Percentiles rank a stretch among this genome's conserved stretches.
Evolutionary conservation across 2,329 filamentous ascomycete genomes (phyloP).

Genomic region (Dothistroma pini): DNA sequence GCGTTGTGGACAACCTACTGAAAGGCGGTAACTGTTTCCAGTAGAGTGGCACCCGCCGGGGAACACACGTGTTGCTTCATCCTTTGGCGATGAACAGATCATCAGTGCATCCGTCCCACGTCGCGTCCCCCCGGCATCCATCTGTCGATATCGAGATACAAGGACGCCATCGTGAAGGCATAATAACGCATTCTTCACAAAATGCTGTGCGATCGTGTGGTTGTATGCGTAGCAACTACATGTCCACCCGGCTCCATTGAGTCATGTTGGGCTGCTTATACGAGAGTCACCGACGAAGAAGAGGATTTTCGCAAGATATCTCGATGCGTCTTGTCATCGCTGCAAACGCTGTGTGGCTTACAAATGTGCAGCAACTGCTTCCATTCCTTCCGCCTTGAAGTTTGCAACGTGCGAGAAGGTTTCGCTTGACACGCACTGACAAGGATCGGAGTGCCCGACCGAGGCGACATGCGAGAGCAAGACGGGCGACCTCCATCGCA

Average conservation of each 20-base stretch:
- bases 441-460: neutral
- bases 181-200: neutral
- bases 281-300: neutral
- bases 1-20: neutral
- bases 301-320: neutral
- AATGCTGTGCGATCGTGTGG: neutral
- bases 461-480: neutral
- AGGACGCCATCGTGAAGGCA: too few species aligned
- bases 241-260: neutral
- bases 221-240: neutral
- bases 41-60: neutral
- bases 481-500: neutral
- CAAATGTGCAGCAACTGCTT: neutral
- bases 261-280: neutral
- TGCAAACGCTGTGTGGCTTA: neutral
- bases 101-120: neutral
- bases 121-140: neutral
- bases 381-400: neutral
- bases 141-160: neutral
- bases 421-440: neutral
- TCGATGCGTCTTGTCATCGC: neutral
- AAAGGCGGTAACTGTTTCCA: neutral
- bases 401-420: neutral
- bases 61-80: neutral
- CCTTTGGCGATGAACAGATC: neutral